phyloP scores from a whole-genome alignment of 768 basidiomycete species.

The Lentinula aciculospora region DNA sequence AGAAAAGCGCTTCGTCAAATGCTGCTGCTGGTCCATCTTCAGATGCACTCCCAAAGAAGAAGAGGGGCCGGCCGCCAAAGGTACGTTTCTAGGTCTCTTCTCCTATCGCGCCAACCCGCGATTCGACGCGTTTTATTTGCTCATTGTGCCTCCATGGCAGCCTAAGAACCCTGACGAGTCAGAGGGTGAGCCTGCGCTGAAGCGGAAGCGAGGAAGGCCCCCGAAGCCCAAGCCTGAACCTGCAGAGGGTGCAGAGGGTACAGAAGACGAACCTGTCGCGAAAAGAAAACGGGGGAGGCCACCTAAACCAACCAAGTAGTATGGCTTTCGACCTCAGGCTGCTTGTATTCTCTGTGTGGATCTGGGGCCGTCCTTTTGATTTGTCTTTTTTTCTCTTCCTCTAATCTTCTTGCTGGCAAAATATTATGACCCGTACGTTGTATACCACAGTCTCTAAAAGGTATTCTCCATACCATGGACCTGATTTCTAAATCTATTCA shows the following conservation, averaged over 20 bases:
- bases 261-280: conserved; percentile 39
- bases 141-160: conserved; percentile 6
- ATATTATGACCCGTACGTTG: conserved; percentile 1
- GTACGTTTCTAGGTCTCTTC: conserved; percentile 26
- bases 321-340: conserved; percentile 7
- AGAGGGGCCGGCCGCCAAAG: conserved; percentile 69
- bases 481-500: conserved; percentile 17
- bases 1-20: conserved; percentile 32
- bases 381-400: conserved; percentile 15
- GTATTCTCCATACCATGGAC: neutral
- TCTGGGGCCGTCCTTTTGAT: conserved; percentile 2
- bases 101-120: conserved; percentile 17
- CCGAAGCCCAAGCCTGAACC: conserved; percentile 54
- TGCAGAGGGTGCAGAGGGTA: conserved; percentile 27
- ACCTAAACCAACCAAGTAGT: conserved; percentile 37
- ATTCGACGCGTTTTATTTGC: conserved; percentile 16
- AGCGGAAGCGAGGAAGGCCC: conserved; percentile 71
- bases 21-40: conserved; percentile 29
- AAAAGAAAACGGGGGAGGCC: conserved; percentile 76
- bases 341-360: neutral
- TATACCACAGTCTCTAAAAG: conserved; percentile 5
- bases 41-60: conserved; percentile 29
- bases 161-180: conserved; percentile 11
- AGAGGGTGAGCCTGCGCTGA: conserved; percentile 47
- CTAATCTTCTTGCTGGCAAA: conserved; percentile 6